Evolutionary conservation across 2,329 filamentous ascomycete genomes (phyloP).

Genomic region (Didymella pinodella): DNA sequence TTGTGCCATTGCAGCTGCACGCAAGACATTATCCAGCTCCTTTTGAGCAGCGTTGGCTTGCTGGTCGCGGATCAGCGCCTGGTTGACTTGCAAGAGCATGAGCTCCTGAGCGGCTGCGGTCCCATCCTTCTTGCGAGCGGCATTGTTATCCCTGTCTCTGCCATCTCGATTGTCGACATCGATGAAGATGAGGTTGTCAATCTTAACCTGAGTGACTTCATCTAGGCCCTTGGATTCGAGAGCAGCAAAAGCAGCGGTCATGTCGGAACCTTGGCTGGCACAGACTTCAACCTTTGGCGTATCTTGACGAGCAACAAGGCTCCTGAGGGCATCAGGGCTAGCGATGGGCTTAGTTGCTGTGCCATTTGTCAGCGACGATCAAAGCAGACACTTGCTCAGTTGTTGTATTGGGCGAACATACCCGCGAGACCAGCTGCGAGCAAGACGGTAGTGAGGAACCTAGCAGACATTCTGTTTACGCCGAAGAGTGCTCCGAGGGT

Average conservation of each 20-base stretch:
- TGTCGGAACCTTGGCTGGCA: background rate
- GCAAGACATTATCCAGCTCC: conserved; percentile 11
- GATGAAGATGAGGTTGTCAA: background rate
- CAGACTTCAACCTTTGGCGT: background rate
- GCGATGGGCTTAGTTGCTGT: conserved; percentile 13
- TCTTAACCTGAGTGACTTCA: conserved; percentile 4
- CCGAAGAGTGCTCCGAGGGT: background rate
- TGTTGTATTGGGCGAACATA: background rate
- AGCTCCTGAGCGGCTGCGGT: background rate
- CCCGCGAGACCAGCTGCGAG: conserved; percentile 19
- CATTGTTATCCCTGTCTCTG: background rate
- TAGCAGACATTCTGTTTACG: conserved; percentile 8
- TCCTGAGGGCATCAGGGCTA: background rate
- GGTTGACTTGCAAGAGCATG: conserved; percentile 9
- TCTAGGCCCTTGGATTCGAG: conserved; percentile 1
- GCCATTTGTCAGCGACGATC: background rate
- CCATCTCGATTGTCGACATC: background rate
- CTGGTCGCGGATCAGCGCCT: conserved; percentile 8
- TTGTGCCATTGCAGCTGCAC: conserved; percentile 2
- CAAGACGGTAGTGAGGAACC: conserved; percentile 6
- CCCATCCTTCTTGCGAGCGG: conserved; percentile 1
- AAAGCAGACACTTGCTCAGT: background rate
- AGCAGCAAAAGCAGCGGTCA: conserved; percentile 3
- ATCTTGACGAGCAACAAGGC: background rate
- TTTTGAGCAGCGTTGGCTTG: conserved; percentile 5